A percentile compares a stretch with the other conserved stretches of the same genome.
Conservation (phyloP, 495 filamentous ascomycete genomes). For the Neurospora cerealis region DNA sequence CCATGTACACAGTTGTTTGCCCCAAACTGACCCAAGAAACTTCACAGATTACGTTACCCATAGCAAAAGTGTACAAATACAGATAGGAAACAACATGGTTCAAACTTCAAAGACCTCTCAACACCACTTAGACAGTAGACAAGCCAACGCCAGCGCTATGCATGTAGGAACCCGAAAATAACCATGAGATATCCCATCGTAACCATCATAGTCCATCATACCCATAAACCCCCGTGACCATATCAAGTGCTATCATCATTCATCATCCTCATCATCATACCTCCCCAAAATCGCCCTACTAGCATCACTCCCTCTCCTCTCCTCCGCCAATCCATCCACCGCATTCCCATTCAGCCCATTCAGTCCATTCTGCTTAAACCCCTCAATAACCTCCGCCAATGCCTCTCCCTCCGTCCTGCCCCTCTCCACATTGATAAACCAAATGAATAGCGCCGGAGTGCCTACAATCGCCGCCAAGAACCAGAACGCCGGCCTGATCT, state of each 20-base stretch:
- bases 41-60: not conserved
- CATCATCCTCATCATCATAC: slow-evolving; percentile 24
- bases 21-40: not conserved
- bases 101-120: not conserved
- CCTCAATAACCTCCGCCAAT: slow-evolving; percentile 58
- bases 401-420: slow-evolving; percentile 69
- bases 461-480: slow-evolving; percentile 80
- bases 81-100: not conserved
- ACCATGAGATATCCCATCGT: not conserved
- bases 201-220: not conserved
- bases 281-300: slow-evolving; percentile 21
- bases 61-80: not conserved
- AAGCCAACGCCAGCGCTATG: slow-evolving; percentile 37
- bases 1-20: not conserved
- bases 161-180: slow-evolving; percentile 5
- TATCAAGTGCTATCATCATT: no score
- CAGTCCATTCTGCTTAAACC: slow-evolving; percentile 24
- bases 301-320: slow-evolving; percentile 14
- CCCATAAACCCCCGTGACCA: no score
- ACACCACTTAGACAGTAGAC: not conserved
- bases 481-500: slow-evolving; percentile 87
- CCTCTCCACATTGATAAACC: slow-evolving; percentile 78
- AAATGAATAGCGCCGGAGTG: slow-evolving; percentile 74
- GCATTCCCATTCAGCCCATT: not conserved
- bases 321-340: slow-evolving; percentile 1